Base-by-base conservation (phyloP, 2,329 filamentous ascomycete species). In the Fusarium anthophilum region DNA sequence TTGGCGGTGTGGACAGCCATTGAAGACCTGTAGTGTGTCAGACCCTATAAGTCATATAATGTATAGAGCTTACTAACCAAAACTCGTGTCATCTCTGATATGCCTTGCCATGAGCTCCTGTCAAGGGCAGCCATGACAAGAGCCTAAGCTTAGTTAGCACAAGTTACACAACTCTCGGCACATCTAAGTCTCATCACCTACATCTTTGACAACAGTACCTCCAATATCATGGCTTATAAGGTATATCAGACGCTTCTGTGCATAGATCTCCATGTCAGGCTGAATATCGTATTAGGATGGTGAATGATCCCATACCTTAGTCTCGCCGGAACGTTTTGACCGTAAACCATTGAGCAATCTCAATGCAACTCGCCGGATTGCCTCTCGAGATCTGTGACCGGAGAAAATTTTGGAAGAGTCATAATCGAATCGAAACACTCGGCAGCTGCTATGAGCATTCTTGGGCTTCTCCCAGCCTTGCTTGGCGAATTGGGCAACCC, bases 211-310 rank as follows among this genome's bases (percentile, higher is more conserved):
- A 1, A 68, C 44, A 1, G 26, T 9, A 0, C 65, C 65, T 14
- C 53, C 65, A 2, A 68, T 32, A 8, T 68, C 65, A 8, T 66
- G 65, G 3, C 22, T 28, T 2, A 66, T 35, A 2, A 68, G 48
- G 22, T 47, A 68, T 14, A 66, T 48, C 4, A 24, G 39, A 2
- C 65, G 39, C 20, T 37, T 59, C 65, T 68, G 14, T 15, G 6
- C 4, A 8, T 7, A 10, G 0, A 2, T 9, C 0, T 32, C 5
- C 4, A 24, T 17, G 6, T 32, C 10, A 26, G 18, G 6, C 2
- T 2, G 5, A n/a, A 5, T 3, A 2, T 2, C 9, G 0, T 1
- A 6, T 6, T 0, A 6, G 6, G 1, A 1, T 10, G 2, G 5
- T 12, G 3, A 17, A 3, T 2, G 2, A 9, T 7, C 2, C 2